Evolutionary conservation across 192 early-diverging fungal species (phyloP).

Genomic region (Backusella parvicylindrica): DNA sequence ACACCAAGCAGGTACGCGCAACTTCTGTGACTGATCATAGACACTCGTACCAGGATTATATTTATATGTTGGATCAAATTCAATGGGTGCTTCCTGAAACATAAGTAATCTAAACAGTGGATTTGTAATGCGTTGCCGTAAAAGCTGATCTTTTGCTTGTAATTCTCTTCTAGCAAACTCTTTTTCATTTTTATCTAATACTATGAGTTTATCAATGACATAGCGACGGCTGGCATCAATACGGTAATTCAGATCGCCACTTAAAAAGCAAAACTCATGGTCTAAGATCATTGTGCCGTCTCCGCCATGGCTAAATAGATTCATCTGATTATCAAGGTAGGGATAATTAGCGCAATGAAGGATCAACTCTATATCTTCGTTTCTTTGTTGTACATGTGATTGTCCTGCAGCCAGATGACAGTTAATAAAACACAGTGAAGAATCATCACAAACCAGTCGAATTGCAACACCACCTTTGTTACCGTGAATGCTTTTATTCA

Average conservation of each 20-base stretch:
- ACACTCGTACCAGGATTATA: constrained; percentile 79
- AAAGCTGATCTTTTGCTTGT: constrained; percentile 63
- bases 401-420: constrained; percentile 87
- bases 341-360: constrained; percentile 41
- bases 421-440: constrained; percentile 82
- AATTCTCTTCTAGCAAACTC: constrained; percentile 26
- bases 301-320: constrained; percentile 59
- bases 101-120: constrained; percentile 68
- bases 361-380: constrained; percentile 68
- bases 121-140: constrained; percentile 43
- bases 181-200: neutral
- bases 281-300: constrained; percentile 83
- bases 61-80: constrained; percentile 96
- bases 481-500: constrained; percentile 62
- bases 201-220: constrained; percentile 46
- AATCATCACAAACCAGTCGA: constrained; percentile 70
- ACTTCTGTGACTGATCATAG: constrained; percentile 93
- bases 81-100: constrained; percentile 75
- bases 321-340: constrained; percentile 19
- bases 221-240: constrained; percentile 65
- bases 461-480: constrained; percentile 87
- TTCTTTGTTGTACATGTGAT: constrained; percentile 62
- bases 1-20: constrained; percentile 92
- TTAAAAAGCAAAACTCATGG: constrained; percentile 68
- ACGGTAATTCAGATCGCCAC: constrained; percentile 93